Evolutionary conservation across 1,284 basidiomycete species (phyloP), one percentile per base, ranked within the genome.

Genomic region (Apiotrichum veenhuisii): DNA sequence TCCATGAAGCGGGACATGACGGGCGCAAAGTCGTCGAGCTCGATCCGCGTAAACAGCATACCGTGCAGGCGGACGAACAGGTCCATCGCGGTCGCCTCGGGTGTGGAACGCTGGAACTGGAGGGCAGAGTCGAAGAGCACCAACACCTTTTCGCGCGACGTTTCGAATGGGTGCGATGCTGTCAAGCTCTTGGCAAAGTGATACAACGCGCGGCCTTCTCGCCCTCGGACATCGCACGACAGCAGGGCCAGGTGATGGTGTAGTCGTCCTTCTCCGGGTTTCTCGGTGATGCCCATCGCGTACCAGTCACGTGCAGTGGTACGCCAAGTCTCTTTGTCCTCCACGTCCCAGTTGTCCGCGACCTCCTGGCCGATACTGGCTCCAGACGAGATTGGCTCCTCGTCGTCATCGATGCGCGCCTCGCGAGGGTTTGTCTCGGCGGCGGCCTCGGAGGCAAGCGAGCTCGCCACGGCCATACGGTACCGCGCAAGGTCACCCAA

Each of bases 131-230:
- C 89, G 84, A 95, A 98, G 23, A 96, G 80, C 0, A 86, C 85
- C 1, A 94, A 80, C 14, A 97, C 82, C 0, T 89, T 89, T 76
- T 98, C 94, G 25, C 91, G 87, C 5, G 92, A 88, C 0, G 86
- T 88, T 12, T 82, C 73, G 75, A 91, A 96, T 0, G 92, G 89
- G 67, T 95, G 91, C 0, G 89, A 82, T 8, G 90, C 86, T n/a
- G 88, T 89, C 81, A 98, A 84, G 70, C 91, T 95, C 78, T 97
- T 97, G n/a, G 87, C 83, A 65, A 94, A 95, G 75, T 97, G 95
- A 73, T 98, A 95, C 12, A 97, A 81, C 0, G 86, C 86, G 10
- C 87, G 81, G n/a, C 94, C 75, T 64, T 96, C 93, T 65, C 95
- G 90, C 1, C 82, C 83, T 57, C 88, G 87, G 22, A 83, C 83